Percentiles rank a stretch among this genome's conserved stretches.
These are phyloP conservation scores for Suillus paluster DNA, from an alignment of 768 basidiomycete genomes.

Conservation along the genomic window DNA sequence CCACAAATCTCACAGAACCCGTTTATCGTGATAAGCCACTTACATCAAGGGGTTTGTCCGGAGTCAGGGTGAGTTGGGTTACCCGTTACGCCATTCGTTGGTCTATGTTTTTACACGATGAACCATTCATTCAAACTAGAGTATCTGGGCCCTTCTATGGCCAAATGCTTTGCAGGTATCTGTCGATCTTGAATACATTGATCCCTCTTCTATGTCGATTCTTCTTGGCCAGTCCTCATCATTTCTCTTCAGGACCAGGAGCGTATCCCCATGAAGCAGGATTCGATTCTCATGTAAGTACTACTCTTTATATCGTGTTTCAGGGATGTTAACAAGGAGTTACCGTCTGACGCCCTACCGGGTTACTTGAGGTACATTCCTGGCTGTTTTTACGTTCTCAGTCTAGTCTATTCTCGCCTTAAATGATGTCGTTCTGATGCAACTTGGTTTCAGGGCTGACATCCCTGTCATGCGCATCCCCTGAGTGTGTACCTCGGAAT, in stretches of 20 bases:
- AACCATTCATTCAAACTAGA: slow-evolving; percentile 85
- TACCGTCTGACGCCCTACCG: slow-evolving; percentile 73
- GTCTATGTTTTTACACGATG: slow-evolving; percentile 55
- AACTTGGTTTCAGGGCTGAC: background rate
- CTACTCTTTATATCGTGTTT: slow-evolving; percentile 20
- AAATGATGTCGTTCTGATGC: background rate
- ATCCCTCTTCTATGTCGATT: too few species aligned
- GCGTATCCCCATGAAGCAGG: background rate
- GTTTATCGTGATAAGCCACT: background rate
- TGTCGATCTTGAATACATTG: too few species aligned
- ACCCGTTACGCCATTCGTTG: slow-evolving; percentile 16
- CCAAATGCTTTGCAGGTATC: too few species aligned
- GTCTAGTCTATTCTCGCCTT: slow-evolving; percentile 16
- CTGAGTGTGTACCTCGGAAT: slow-evolving; percentile 21
- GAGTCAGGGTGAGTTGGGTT: slow-evolving; percentile 20
- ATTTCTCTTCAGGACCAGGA: too few species aligned
- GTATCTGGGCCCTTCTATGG: slow-evolving; percentile 72
- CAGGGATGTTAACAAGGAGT: slow-evolving; percentile 75
- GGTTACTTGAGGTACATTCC: slow-evolving; percentile 72
- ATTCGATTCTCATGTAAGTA: background rate
- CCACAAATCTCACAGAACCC: slow-evolving; percentile 5
- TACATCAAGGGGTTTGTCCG: background rate
- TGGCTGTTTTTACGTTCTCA: slow-evolving; percentile 79
- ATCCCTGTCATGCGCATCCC: background rate
- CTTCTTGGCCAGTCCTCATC: too few species aligned